phyloP scores from a whole-genome alignment of 164 flowering plant species.

The Platanus orientalis region DNA sequence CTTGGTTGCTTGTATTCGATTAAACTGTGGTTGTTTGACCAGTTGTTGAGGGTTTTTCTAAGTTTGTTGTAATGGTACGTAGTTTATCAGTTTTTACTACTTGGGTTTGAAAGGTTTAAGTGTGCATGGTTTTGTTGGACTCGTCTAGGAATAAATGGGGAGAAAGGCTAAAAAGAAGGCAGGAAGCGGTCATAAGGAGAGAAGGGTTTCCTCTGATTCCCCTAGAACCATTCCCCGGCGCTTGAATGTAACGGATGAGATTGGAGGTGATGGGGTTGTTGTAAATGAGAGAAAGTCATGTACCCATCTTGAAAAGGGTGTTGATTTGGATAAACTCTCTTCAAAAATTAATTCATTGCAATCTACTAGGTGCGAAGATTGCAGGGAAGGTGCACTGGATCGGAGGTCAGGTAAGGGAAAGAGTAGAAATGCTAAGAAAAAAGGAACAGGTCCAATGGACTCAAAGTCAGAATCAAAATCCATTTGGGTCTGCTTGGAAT shows the following conservation, averaged over 20 bases:
- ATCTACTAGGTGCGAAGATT: slow-evolving; percentile 57
- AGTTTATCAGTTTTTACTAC: neutral
- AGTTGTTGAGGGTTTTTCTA: neutral
- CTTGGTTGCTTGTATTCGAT: neutral
- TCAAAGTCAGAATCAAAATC: slow-evolving; percentile 40
- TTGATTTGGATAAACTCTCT: slow-evolving; percentile 45
- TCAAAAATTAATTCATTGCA: slow-evolving; percentile 34
- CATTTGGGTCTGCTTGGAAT: slow-evolving; percentile 84
- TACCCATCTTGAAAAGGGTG: slow-evolving; percentile 50
- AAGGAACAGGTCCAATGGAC: slow-evolving; percentile 33
- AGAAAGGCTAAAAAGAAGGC: slow-evolving; percentile 70
- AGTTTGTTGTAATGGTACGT: neutral
- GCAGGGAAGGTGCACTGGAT: slow-evolving; percentile 48
- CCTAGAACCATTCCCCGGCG: slow-evolving; percentile 18
- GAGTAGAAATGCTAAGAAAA: slow-evolving; percentile 66
- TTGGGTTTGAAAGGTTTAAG: neutral
- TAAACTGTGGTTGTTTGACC: neutral
- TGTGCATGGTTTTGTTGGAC: slow-evolving; percentile 16
- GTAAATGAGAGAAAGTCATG: slow-evolving; percentile 45
- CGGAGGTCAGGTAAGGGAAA: slow-evolving; percentile 50
- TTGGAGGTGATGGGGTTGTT: slow-evolving; percentile 29
- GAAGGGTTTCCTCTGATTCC: slow-evolving; percentile 21
- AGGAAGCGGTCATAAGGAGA: slow-evolving; percentile 48
- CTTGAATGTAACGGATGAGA: slow-evolving; percentile 20
- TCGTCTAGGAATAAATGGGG: slow-evolving; percentile 58